Evolutionary conservation across 2,329 filamentous ascomycete species (phyloP), one percentile per base, ranked within the genome.

Genomic region (Neonectria neomacrospora): DNA sequence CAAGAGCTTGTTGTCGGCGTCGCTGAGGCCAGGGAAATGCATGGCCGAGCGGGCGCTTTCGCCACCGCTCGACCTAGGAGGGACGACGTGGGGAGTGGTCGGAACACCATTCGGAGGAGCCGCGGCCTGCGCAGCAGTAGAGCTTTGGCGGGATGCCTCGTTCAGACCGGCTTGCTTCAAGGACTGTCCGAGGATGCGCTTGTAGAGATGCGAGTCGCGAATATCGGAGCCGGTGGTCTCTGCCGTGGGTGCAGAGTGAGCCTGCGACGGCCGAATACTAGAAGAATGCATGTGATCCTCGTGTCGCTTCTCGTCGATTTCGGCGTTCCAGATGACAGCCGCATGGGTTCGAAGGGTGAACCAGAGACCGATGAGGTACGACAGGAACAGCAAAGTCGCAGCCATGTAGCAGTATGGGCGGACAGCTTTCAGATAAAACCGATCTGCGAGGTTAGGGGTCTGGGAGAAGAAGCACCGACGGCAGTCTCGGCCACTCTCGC

Each of bases 271-370:
- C 28, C 78, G 73, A 51, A 78, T 57, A 11, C 70, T 67, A 1
- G 74, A 76, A 30, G 75, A 66, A 22, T 79, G 77, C 59, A 79
- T 69, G 16, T 79, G 77, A 16, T 89, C 86, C 12, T 88, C 86
- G 42, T 87, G 82, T 72, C 88, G 90, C 80, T 93, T 94, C 79
- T 94, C 91, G 41, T 94, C 91, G 3, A 85, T 76, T 66, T 97
- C 94, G 9, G 87, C 91, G 73, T 94, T 96, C 96, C 96, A 99
- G 69, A 99, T 99, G 48, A 97, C 91, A 5, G 96, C 94, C 4
- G 96, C 96, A 76, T 99, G 96, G 0, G 96, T 99, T 67, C 96
- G 88, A 20, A 99, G 86, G 1, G 96, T 99, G 79, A 99, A 99
- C 85, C 96, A 93, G 14, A 99, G 83, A 23, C 96, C 96, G 64